Conservation (phyloP, 2,329 filamentous ascomycete genomes). For the Chaetomium sp. region DNA sequence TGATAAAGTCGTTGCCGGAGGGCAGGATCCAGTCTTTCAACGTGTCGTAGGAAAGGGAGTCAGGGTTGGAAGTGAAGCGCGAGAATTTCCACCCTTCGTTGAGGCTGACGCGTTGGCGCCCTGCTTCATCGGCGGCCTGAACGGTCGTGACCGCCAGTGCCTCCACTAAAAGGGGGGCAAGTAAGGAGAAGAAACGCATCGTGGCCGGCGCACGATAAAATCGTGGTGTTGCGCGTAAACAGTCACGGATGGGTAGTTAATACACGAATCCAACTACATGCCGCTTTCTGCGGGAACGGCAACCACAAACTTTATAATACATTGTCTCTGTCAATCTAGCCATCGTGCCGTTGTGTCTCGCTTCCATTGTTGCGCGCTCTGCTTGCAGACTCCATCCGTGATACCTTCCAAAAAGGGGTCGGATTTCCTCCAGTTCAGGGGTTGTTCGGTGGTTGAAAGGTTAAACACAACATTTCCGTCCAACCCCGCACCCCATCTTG, state of each 20-base stretch:
- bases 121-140: neutral
- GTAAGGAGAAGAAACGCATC: neutral
- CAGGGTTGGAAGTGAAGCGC: conserved; percentile 15
- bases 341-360: too few relatives aligned
- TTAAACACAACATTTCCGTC: too few relatives aligned
- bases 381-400: too few relatives aligned
- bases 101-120: conserved; percentile 16
- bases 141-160: neutral
- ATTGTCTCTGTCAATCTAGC: too few relatives aligned
- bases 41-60: conserved; percentile 17
- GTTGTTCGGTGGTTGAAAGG: too few relatives aligned
- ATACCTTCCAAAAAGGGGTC: too few relatives aligned
- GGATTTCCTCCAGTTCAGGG: too few relatives aligned
- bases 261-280: neutral
- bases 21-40: conserved; percentile 32
- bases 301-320: too few relatives aligned
- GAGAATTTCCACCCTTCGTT: conserved; percentile 20
- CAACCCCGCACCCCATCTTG: neutral
- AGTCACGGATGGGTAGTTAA: neutral
- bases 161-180: neutral
- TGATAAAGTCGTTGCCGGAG: conserved; percentile 27
- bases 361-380: too few relatives aligned
- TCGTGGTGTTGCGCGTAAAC: neutral
- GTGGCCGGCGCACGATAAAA: neutral
- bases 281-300: too few relatives aligned